These are phyloP conservation scores for Talaromyces funiculosus DNA, from an alignment of 2,329 filamentous ascomycete genomes.

Conservation along the genomic window DNA sequence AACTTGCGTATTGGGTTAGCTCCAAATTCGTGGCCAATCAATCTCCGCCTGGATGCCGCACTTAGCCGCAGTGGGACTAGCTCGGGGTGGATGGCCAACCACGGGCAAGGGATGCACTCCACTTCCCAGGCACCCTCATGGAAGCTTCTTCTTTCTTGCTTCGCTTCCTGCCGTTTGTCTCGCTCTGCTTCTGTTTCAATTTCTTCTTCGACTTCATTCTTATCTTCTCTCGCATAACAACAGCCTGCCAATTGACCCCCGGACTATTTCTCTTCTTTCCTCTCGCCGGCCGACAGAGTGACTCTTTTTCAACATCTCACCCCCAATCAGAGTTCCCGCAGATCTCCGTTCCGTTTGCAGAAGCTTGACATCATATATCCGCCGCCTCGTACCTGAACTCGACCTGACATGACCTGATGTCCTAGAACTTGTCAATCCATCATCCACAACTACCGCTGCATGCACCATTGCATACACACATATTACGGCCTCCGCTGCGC, in stretches of 20 bases:
- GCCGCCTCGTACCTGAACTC: background rate
- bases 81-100: background rate
- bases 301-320: background rate
- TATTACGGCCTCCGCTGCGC: background rate
- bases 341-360: slow-evolving; percentile 8
- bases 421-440: background rate
- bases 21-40: background rate
- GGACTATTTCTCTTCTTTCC: background rate
- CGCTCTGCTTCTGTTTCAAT: background rate
- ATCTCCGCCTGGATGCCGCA: background rate
- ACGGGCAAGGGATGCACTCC: background rate
- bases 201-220: background rate
- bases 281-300: slow-evolving; percentile 3
- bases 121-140: slow-evolving; percentile 8
- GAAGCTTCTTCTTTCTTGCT: slow-evolving; percentile 1
- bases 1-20: background rate
- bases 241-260: background rate
- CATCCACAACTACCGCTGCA: background rate
- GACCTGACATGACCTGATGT: background rate
- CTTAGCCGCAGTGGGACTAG: background rate
- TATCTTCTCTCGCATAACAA: background rate
- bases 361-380: slow-evolving; percentile 4
- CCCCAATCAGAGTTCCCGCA: background rate
- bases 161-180: background rate
- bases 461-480: background rate